Evolutionary conservation across 129 eudicot genomes (phyloP).

Genomic region (Tagetes erecta): DNA sequence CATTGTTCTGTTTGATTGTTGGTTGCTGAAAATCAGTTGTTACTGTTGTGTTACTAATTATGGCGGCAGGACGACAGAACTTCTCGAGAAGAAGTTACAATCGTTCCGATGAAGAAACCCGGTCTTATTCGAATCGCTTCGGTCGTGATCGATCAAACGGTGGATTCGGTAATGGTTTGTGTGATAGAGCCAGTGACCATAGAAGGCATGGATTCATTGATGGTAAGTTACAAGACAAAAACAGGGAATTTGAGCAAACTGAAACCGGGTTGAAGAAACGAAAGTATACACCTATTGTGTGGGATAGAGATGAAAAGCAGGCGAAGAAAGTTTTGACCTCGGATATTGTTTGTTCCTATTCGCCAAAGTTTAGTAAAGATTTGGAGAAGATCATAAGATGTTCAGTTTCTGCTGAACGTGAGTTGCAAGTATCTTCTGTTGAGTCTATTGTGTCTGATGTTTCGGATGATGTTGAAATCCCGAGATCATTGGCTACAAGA

Average conservation of each 20-base stretch:
- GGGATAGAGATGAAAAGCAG: constrained; percentile 74
- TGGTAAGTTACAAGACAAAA: neutral
- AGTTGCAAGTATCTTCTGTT: constrained; percentile 32
- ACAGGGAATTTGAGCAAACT: neutral
- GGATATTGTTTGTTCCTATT: constrained; percentile 13
- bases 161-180: neutral
- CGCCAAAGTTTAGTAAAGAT: constrained; percentile 32
- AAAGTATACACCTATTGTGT: constrained; percentile 70
- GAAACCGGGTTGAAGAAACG: constrained; percentile 48
- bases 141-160: neutral
- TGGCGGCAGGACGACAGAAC: constrained; percentile 47
- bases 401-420: constrained; percentile 17
- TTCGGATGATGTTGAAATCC: constrained; percentile 27
- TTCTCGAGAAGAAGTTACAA: constrained; percentile 30
- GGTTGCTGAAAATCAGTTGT: constrained; percentile 36
- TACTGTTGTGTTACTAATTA: constrained; percentile 40
- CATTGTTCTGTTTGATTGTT: constrained; percentile 28
- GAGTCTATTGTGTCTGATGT: constrained; percentile 33
- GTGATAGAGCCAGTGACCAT: neutral
- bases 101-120: constrained; percentile 24
- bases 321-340: constrained; percentile 26
- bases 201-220: constrained; percentile 19
- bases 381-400: neutral
- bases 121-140: constrained; percentile 1
- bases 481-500: constrained; percentile 3